Conservation (phyloP, 2,329 filamentous ascomycete species). For the Penicillium nordicum region DNA sequence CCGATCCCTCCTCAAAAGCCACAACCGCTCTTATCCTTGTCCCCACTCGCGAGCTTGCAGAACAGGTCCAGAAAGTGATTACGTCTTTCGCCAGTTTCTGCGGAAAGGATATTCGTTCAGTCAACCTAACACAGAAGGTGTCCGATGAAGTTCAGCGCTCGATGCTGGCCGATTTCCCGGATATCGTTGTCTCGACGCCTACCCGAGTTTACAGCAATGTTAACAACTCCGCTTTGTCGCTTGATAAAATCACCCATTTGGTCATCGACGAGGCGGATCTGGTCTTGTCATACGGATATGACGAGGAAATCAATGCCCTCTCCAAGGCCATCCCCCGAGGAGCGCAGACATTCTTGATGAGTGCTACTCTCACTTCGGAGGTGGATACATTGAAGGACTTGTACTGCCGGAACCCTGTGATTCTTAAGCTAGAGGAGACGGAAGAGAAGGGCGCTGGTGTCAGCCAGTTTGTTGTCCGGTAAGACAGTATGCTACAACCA, state of each 20-base stretch:
- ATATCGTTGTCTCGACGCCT: conserved; percentile 88
- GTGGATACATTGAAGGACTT: conserved; percentile 79
- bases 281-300: conserved; percentile 89
- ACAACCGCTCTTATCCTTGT: conserved; percentile 85
- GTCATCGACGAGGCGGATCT: conserved; percentile 94
- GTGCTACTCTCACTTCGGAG: conserved; percentile 84
- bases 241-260: conserved; percentile 69
- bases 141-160: conserved; percentile 85
- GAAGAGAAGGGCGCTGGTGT: conserved; percentile 74
- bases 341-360: conserved; percentile 89
- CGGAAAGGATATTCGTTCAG: conserved; percentile 73
- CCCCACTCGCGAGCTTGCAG: conserved; percentile 88
- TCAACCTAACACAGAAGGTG: conserved; percentile 88
- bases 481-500: conserved; percentile 25
- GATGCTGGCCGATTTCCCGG: conserved; percentile 77
- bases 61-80: conserved; percentile 79
- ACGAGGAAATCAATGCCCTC: conserved; percentile 80
- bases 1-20: conserved; percentile 39
- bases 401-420: conserved; percentile 75
- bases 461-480: conserved; percentile 83
- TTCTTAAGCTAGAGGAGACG: conserved; percentile 78
- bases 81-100: conserved; percentile 77
- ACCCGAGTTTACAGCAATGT: conserved; percentile 77
- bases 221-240: conserved; percentile 65
- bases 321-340: conserved; percentile 75